A percentile compares a stretch with the other conserved stretches of the same genome.
phyloP scores from a whole-genome alignment of 1,284 basidiomycete species.

The Irpex sp. region DNA sequence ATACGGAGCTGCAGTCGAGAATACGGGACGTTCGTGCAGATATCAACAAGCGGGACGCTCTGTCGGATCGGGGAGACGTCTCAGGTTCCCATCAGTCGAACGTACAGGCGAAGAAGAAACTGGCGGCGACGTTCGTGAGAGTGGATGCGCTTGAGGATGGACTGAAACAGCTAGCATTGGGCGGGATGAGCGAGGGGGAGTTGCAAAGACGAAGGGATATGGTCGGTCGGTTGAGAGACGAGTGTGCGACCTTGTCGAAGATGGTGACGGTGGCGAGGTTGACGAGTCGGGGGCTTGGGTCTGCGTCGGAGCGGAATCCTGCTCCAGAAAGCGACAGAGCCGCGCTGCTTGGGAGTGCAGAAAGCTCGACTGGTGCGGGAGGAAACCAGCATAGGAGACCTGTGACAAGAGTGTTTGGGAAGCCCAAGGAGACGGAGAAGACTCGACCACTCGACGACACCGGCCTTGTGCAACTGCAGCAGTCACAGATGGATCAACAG shows the following conservation, averaged over 20 bases:
- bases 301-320: conserved; percentile 34
- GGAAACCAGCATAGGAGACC: conserved; percentile 34
- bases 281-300: conserved; percentile 38
- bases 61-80: conserved; percentile 73
- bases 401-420: conserved; percentile 79
- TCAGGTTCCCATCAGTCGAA: conserved; percentile 75
- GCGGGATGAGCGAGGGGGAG: conserved; percentile 81
- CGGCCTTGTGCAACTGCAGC: conserved; percentile 79
- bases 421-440: conserved; percentile 77
- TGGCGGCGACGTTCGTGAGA: conserved; percentile 71
- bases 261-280: conserved; percentile 73
- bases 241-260: conserved; percentile 78
- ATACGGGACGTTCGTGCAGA: conserved; percentile 80
- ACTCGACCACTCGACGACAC: conserved; percentile 86
- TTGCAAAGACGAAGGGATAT: conserved; percentile 80
- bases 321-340: conserved; percentile 60
- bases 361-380: conserved; percentile 20
- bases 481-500: conserved; percentile 78
- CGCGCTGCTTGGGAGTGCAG: conserved; percentile 47
- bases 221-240: conserved; percentile 79
- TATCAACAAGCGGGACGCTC: conserved; percentile 82
- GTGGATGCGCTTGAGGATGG: conserved; percentile 71
- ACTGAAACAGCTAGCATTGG: conserved; percentile 58
- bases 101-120: conserved; percentile 79
- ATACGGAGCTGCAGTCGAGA: conserved; percentile 68